Evolutionary conservation across 2,329 filamentous ascomycete species (phyloP), one percentile per base, ranked within the genome.

Genomic region (Fusarium sp.): DNA sequence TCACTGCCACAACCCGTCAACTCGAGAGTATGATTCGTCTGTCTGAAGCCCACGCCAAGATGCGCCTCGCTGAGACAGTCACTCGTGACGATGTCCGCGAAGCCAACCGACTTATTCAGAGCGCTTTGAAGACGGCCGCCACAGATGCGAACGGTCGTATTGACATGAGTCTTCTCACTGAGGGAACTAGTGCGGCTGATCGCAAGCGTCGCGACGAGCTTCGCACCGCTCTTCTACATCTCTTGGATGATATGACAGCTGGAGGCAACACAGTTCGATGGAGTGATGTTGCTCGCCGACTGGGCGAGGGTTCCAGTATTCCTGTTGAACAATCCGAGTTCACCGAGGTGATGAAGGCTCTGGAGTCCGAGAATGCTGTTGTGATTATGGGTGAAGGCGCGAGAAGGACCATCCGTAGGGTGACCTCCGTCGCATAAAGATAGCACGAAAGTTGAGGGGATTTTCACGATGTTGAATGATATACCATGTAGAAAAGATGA

Each of bases 1-100:
- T 99, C 83, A 99, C 96, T 0, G 96, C 96, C 43, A 99, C 96
- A 5, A 99, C 97, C 1, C 90, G 96, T 78, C 96, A 99, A 82
- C 87, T 99, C 8, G 97, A 99, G 83, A 96, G 92, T 47, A 99
- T 99, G 97, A 98, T 99, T 78, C 95, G 96, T 67, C 91, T 99
- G 5, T 85, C 95, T 2, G 96, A 99, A 84, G 96, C 95, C 1
- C 97, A 99, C 81, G 97, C 96, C 52, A 98, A 98, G 81, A 99
- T 99, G 97, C 92, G 96, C 6, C 88, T 99, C 8, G 89, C 92
- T 0, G 79, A 85, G 5, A 88, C 86, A 16, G 96, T 99, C 44
- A 94, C 92, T 0, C 89, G 87, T 29, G 87, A 88, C 51, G 97
- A 99, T 76, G 97, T 99, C 8, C 84, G 89, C 52, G 96, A 99